These are phyloP conservation scores for Diaporthe destruens DNA, from an alignment of 2,329 filamentous ascomycete species.

Conservation along the genomic window DNA sequence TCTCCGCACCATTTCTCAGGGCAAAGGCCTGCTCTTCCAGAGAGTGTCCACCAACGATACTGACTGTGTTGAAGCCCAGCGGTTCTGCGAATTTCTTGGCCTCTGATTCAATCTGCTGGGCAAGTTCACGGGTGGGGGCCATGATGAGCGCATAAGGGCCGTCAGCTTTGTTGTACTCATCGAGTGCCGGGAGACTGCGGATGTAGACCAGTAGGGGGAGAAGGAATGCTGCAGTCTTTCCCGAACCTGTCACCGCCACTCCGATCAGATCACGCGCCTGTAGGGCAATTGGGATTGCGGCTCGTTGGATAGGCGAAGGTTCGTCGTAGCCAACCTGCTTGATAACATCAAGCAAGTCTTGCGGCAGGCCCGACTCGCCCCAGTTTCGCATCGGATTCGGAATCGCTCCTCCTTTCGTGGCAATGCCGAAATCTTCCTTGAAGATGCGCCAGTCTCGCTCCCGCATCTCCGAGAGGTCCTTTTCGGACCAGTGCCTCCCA, in stretches of 20 bases:
- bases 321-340: constrained; percentile 90
- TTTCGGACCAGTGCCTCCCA: constrained; percentile 96
- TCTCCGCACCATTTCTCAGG: constrained; percentile 92
- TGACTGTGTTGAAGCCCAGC: constrained; percentile 93
- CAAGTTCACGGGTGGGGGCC: constrained; percentile 95
- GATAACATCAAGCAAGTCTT: constrained; percentile 83
- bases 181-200: constrained; percentile 85
- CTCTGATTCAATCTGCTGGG: constrained; percentile 96
- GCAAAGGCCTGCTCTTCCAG: constrained; percentile 94
- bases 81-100: constrained; percentile 92
- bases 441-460: constrained; percentile 99
- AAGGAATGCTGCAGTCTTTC: constrained; percentile 96
- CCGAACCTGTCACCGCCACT: constrained; percentile 97
- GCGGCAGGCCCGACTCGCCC: constrained; percentile 85
- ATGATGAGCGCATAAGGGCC: constrained; percentile 98
- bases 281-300: constrained; percentile 93
- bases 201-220: constrained; percentile 96
- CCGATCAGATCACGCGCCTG: constrained; percentile 96
- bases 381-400: constrained; percentile 97
- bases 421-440: constrained; percentile 98
- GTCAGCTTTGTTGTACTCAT: constrained; percentile 89
- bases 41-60: constrained; percentile 96
- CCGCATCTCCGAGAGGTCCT: constrained; percentile 91
- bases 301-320: constrained; percentile 90
- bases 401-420: constrained; percentile 90